Evolutionary conservation across 2,329 filamentous ascomycete species (phyloP).

Genomic region (Ophiostoma quercus): DNA sequence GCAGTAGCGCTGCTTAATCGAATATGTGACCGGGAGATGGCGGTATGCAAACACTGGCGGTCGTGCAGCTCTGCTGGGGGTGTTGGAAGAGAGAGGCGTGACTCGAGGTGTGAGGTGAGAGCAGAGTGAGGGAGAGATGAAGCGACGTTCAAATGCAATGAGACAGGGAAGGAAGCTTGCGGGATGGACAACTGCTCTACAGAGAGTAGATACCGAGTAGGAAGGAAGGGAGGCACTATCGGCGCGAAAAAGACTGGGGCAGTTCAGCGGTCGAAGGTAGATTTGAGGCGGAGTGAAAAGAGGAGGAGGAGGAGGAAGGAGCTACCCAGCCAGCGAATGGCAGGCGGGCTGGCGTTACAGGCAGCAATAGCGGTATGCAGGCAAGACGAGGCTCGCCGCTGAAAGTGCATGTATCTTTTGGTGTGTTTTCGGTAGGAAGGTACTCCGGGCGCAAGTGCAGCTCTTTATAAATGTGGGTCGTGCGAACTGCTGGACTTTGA

Average conservation of each 20-base stretch:
- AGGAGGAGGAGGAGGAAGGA: background rate
- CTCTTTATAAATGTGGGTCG: background rate
- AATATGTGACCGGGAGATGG: background rate
- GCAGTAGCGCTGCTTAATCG: background rate
- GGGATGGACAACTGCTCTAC: too few species aligned
- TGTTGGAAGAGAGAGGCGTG: background rate
- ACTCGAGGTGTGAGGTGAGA: background rate
- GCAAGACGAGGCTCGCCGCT: background rate
- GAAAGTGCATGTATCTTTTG: background rate
- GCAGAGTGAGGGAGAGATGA: background rate
- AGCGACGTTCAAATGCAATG: background rate
- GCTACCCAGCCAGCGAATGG: background rate
- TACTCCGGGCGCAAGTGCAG: background rate
- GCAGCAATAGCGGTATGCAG: background rate
- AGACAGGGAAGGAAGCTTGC: background rate
- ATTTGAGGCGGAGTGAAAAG: constrained; percentile 9
- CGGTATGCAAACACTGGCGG: background rate
- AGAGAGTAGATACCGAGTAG: constrained; percentile 4
- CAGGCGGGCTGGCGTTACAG: background rate
- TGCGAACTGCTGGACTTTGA: background rate
- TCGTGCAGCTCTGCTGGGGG: background rate
- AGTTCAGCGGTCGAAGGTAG: background rate
- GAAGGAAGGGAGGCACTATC: constrained; percentile 10
- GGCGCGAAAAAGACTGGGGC: constrained; percentile 10
- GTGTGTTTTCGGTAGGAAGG: too few species aligned